Base-by-base conservation (phyloP, 2,329 filamentous ascomycete genomes). In the Myotisia sp. region DNA sequence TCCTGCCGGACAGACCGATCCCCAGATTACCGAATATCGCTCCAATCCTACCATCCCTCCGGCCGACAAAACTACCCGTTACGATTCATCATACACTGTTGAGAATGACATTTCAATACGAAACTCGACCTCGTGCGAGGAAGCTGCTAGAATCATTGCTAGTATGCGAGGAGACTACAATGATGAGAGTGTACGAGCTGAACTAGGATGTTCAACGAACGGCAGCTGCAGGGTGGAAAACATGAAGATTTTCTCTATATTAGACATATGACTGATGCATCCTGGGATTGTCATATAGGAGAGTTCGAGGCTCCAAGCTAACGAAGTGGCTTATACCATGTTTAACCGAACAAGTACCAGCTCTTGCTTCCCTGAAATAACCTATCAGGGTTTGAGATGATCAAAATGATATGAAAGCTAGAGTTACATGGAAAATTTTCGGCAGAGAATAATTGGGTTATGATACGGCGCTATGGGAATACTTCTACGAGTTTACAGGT, bases 1-100 rank as follows among this genome's bases (percentile, higher is more conserved):
- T n/a, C 14, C 10, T 16, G 10, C 10, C 26, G 26, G 8, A n/a
- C 13, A 8, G 14, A 29, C 14, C 26, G 10, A 29, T 9, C 29
- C 20, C 12, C 10, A 12, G 10, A 18, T 10, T 8, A 9, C 7
- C 7, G 9, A 18, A 12, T 12, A 10, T n/a, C 18, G 29, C 6
- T 7, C 20, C 10, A 29, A 14, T 12, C 19, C 18, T 20, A 21
- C 16, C 14, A 7, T 4, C 16, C 13, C 6, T 10, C 31, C 54
- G 53, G n/a, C n/a, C n/a, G n/a, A n/a, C 39, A 47, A 61, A 49
- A 47, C 60, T 34, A 56, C 58, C 26, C 52, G 58, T 40, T 13
- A 24, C 24, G 10, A 5, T 16, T 29, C n/a, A 14, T 18, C 14
- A 21, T 6, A 21, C 9, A 13, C 6, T 5, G 16, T n/a, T 3